Evolutionary conservation across 495 filamentous ascomycete species (phyloP).

Genomic region (Stereocaulon alpinum): DNA sequence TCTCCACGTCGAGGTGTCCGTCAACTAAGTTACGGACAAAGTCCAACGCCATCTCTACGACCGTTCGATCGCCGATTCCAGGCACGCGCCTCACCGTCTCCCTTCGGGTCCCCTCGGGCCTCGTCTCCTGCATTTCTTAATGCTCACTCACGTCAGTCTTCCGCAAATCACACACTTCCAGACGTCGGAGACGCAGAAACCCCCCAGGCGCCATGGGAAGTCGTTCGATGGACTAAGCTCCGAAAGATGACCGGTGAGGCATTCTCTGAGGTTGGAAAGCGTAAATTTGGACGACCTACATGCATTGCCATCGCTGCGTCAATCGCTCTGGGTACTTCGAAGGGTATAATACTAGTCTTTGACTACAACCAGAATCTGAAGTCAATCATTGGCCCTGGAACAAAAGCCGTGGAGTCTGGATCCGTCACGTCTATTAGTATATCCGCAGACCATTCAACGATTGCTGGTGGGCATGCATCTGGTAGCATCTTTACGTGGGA

Average conservation of each 20-base stretch:
- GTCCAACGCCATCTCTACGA: slow-evolving; percentile 69
- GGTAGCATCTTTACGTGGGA: slow-evolving; percentile 98
- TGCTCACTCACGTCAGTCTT: slow-evolving; percentile 68
- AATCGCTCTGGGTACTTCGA: slow-evolving; percentile 86
- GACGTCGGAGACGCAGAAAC: slow-evolving; percentile 53
- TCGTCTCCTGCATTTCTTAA: slow-evolving; percentile 71
- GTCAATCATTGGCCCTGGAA: slow-evolving; percentile 85
- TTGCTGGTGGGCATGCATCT: slow-evolving; percentile 80
- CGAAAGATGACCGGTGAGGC: slow-evolving; percentile 78
- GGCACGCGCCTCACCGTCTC: slow-evolving; percentile 62
- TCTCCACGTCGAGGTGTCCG: slow-evolving; percentile 63
- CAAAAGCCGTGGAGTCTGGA: slow-evolving; percentile 88
- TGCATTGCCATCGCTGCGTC: slow-evolving; percentile 82
- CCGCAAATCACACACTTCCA: slow-evolving; percentile 45
- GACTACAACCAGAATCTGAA: slow-evolving; percentile 95
- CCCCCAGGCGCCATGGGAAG: slow-evolving; percentile 76
- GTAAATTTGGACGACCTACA: slow-evolving; percentile 85
- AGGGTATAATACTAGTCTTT: slow-evolving; percentile 88
- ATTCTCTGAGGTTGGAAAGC: slow-evolving; percentile 90
- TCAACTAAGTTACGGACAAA: slow-evolving; percentile 37
- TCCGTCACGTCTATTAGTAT: slow-evolving; percentile 78
- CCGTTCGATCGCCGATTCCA: slow-evolving; percentile 94
- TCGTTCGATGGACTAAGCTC: slow-evolving; percentile 90
- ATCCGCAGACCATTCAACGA: slow-evolving; percentile 84
- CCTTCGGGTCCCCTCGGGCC: slow-evolving; percentile 49